phyloP scores from a whole-genome alignment of 768 basidiomycete species.

The Udeniomyces megalosporus region DNA sequence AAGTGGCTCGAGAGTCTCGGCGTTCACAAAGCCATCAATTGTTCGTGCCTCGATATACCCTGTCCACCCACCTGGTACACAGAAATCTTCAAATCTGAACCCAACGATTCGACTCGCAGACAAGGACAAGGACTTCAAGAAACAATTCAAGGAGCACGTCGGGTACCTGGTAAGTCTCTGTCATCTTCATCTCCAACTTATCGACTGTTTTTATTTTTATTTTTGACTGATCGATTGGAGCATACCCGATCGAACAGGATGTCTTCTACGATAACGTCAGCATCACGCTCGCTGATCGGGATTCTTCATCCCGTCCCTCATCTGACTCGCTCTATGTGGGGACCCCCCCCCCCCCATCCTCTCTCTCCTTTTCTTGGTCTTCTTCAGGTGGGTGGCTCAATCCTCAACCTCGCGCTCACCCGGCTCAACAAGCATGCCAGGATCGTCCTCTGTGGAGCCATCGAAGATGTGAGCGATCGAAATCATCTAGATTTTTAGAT shows the following conservation, averaged over 20 bases:
- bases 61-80: too few relatives aligned
- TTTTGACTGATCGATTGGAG: too few relatives aligned
- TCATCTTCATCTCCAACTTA: background rate
- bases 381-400: constrained; percentile 35
- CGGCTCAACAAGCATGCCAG: background rate
- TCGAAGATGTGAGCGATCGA: background rate
- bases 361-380: too few relatives aligned
- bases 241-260: background rate
- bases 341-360: too few relatives aligned
- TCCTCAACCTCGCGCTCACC: background rate
- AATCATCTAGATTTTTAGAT: too few relatives aligned
- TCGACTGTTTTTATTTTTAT: background rate
- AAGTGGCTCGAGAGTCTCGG: constrained; percentile 62
- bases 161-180: constrained; percentile 2
- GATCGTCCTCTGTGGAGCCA: constrained; percentile 9
- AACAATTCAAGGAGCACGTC: constrained; percentile 46
- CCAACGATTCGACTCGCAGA: too few relatives aligned
- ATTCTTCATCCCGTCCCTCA: too few relatives aligned
- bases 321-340: too few relatives aligned
- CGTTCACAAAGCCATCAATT: constrained; percentile 68
- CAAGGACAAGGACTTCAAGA: constrained; percentile 35
- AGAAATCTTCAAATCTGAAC: too few relatives aligned
- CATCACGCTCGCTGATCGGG: too few relatives aligned
- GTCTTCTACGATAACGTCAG: constrained; percentile 13
- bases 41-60: too few relatives aligned